Evolutionary conservation across 1,284 basidiomycete genomes (phyloP).

Genomic region (Ganoderma multipileum): DNA sequence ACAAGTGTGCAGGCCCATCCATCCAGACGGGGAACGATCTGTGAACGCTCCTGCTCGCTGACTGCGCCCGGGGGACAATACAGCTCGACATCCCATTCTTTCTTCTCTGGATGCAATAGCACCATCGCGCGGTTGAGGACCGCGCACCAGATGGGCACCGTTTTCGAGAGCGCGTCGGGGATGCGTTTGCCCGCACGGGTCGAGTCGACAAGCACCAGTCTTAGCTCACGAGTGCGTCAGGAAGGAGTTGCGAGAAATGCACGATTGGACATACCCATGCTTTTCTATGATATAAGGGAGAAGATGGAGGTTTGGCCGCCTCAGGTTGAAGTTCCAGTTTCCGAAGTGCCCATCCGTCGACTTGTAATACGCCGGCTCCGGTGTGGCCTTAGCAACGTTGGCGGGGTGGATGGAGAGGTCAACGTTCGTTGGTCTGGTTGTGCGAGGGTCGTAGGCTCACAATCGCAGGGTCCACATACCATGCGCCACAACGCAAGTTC

Average conservation of each 20-base stretch:
- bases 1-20: conserved; percentile 69
- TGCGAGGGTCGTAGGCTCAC: conserved; percentile 44
- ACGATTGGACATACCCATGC: conserved; percentile 58
- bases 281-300: conserved; percentile 62
- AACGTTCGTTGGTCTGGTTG: neutral
- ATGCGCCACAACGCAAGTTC: conserved; percentile 93
- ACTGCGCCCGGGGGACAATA: conserved; percentile 73
- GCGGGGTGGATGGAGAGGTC: neutral
- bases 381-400: conserved; percentile 25
- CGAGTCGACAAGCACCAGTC: conserved; percentile 90
- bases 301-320: conserved; percentile 87
- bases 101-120: conserved; percentile 28
- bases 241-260: neutral
- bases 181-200: conserved; percentile 94
- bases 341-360: conserved; percentile 94
- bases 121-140: conserved; percentile 83
- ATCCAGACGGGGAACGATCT: conserved; percentile 71
- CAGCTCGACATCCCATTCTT: conserved; percentile 58
- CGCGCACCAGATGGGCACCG: conserved; percentile 95
- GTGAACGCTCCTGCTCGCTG: conserved; percentile 74
- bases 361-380: conserved; percentile 85
- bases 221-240: neutral
- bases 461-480: conserved; percentile 85
- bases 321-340: conserved; percentile 88
- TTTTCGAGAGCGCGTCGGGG: conserved; percentile 95